Evolutionary conservation across 495 filamentous ascomycete species (phyloP).

Genomic region (Daldinia grandis): DNA sequence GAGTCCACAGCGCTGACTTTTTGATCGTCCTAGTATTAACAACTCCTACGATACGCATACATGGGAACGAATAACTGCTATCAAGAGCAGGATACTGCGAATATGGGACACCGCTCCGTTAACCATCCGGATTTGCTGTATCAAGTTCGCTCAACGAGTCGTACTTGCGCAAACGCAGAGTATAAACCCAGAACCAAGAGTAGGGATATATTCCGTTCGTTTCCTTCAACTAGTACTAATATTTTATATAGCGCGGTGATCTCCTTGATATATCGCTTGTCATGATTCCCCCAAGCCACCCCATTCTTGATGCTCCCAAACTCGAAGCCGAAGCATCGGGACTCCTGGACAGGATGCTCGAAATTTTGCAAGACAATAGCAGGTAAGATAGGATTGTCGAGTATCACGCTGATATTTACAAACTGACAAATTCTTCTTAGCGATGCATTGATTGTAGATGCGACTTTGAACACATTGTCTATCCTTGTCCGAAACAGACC

Average conservation of each 20-base stretch:
- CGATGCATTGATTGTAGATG: conserved; percentile 89
- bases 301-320: conserved; percentile 75
- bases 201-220: conserved; percentile 53
- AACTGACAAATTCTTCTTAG: conserved; percentile 54
- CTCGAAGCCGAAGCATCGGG: conserved; percentile 92
- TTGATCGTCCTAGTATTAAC: conserved; percentile 69
- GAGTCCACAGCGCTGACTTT: conserved; percentile 45
- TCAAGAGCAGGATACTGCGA: conserved; percentile 86
- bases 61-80: conserved; percentile 87
- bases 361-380: conserved; percentile 82
- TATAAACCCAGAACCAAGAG: conserved; percentile 82
- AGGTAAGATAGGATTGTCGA: conserved; percentile 61
- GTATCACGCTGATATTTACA: neutral
- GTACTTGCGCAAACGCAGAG: conserved; percentile 91
- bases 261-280: conserved; percentile 87
- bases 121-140: conserved; percentile 87
- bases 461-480: conserved; percentile 87
- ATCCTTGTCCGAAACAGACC: conserved; percentile 81
- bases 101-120: conserved; percentile 85
- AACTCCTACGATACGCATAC: conserved; percentile 78
- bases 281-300: conserved; percentile 84
- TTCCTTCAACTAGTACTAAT: conserved; percentile 41
- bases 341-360: conserved; percentile 87
- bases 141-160: conserved; percentile 95
- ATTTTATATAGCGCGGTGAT: conserved; percentile 69